These are phyloP conservation scores for Xylariaceae sp. DNA, from an alignment of 2,329 filamentous ascomycete species.

Conservation along the genomic window DNA sequence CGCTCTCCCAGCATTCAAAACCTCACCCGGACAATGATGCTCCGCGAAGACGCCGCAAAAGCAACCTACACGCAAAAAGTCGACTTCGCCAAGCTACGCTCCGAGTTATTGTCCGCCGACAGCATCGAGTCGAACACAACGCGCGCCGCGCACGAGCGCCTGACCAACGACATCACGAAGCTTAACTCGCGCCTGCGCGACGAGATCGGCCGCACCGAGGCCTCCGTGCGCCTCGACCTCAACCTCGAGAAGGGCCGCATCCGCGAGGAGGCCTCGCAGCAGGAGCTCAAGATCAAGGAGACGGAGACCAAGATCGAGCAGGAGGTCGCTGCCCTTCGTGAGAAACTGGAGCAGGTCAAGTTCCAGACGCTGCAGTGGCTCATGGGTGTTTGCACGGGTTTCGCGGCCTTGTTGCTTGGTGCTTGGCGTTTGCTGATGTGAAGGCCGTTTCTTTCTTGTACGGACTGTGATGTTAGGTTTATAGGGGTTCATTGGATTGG, in stretches of 20 bases:
- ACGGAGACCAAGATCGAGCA: slow-evolving; percentile 98
- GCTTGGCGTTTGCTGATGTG: slow-evolving; percentile 66
- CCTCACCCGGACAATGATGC: slow-evolving; percentile 93
- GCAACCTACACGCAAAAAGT: slow-evolving; percentile 83
- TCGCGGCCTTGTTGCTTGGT: slow-evolving; percentile 62
- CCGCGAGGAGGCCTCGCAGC: slow-evolving; percentile 88
- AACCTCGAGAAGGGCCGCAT: slow-evolving; percentile 97
- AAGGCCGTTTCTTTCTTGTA: background rate
- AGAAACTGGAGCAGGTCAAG: slow-evolving; percentile 95
- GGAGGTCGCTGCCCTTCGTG: slow-evolving; percentile 82
- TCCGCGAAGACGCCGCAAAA: slow-evolving; percentile 85
- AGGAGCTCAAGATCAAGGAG: slow-evolving; percentile 98
- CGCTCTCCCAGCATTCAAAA: slow-evolving; percentile 71
- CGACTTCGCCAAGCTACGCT: slow-evolving; percentile 94
- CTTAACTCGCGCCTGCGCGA: slow-evolving; percentile 83
- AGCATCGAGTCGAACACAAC: slow-evolving; percentile 87
- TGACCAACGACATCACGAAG: slow-evolving; percentile 93
- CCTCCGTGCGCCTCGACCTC: slow-evolving; percentile 83
- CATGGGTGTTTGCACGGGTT: slow-evolving; percentile 74
- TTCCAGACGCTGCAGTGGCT: slow-evolving; percentile 98
- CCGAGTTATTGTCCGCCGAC: slow-evolving; percentile 86
- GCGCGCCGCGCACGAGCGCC: slow-evolving; percentile 79
- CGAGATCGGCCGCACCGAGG: slow-evolving; percentile 91
- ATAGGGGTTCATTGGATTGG: background rate
- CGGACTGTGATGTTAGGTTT: background rate